phyloP scores from a whole-genome alignment of 2,329 filamentous ascomycete species.

The Aspergillus tubingensis region DNA sequence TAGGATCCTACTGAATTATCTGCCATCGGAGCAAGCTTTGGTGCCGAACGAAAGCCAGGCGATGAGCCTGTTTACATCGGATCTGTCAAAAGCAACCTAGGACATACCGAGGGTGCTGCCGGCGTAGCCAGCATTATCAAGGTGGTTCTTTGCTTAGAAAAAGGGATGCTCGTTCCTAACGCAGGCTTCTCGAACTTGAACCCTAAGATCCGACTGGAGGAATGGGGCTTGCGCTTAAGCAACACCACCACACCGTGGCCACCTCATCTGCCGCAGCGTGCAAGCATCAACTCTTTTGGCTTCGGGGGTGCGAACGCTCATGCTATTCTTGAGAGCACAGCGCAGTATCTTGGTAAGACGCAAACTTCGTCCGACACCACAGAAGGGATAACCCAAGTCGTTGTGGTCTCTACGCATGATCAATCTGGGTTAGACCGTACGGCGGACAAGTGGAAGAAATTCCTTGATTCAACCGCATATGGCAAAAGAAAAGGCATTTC shows the following conservation, averaged over 20 bases:
- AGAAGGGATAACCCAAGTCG: not conserved
- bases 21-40: constrained; percentile 22
- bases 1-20: constrained; percentile 22
- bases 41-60: constrained; percentile 10
- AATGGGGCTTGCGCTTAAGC: constrained; percentile 22
- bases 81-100: constrained; percentile 38
- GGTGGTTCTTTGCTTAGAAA: constrained; percentile 45
- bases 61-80: constrained; percentile 30
- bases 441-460: constrained; percentile 17
- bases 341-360: constrained; percentile 12
- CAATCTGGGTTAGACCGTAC: constrained; percentile 21
- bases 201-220: constrained; percentile 39
- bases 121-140: constrained; percentile 54
- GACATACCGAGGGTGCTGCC: constrained; percentile 55
- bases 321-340: constrained; percentile 24
- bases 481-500: constrained; percentile 1
- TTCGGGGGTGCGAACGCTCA: constrained; percentile 32
- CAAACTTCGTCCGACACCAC: not conserved
- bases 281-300: constrained; percentile 33
- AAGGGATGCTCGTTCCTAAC: constrained; percentile 47
- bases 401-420: not conserved
- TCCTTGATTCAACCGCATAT: constrained; percentile 3
- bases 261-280: constrained; percentile 18
- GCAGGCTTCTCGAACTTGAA: constrained; percentile 47
- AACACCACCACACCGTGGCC: constrained; percentile 24